Conservation (phyloP, 129 eudicot genomes). For the Kitagawia praeruptora region DNA sequence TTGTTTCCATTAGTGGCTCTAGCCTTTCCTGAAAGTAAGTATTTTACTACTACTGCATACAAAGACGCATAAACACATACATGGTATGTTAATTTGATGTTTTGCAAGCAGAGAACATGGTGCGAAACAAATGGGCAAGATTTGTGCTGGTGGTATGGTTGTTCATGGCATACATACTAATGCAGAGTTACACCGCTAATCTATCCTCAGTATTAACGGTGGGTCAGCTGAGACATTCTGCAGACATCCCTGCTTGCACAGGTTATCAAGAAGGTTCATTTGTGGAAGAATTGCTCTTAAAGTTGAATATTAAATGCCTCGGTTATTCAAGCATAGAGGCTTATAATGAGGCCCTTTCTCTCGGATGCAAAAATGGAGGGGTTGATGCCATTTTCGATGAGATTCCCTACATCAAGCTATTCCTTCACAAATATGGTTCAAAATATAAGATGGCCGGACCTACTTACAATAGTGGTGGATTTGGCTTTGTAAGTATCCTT, state of each 20-base stretch:
- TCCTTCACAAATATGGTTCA: constrained; percentile 25
- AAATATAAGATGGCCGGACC: constrained; percentile 22
- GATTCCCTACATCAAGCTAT: constrained; percentile 25
- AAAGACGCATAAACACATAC: neutral
- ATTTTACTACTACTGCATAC: neutral
- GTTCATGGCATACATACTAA: constrained; percentile 28
- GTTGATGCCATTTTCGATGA: constrained; percentile 34
- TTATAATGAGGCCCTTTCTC: neutral
- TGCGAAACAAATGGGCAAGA: constrained; percentile 22
- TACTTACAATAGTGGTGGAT: constrained; percentile 24
- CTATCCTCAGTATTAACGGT: constrained; percentile 31
- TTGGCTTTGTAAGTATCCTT: constrained; percentile 35
- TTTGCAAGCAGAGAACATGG: constrained; percentile 23
- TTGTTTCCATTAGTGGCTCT: constrained; percentile 23
- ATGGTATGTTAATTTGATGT: neutral
- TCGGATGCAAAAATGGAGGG: constrained; percentile 29
- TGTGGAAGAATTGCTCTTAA: neutral
- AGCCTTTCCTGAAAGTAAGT: constrained; percentile 32
- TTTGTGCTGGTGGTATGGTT: constrained; percentile 33
- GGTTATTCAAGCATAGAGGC: neutral
- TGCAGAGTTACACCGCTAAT: constrained; percentile 39
- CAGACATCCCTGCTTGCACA: neutral
- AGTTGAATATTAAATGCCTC: neutral
- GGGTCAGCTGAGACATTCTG: constrained; percentile 8
- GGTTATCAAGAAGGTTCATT: neutral